Percentiles rank a stretch among this genome's conserved stretches.
Evolutionary conservation across 371 early-diverging fungal genomes (phyloP).

Genomic region (Circinella minor): DNA sequence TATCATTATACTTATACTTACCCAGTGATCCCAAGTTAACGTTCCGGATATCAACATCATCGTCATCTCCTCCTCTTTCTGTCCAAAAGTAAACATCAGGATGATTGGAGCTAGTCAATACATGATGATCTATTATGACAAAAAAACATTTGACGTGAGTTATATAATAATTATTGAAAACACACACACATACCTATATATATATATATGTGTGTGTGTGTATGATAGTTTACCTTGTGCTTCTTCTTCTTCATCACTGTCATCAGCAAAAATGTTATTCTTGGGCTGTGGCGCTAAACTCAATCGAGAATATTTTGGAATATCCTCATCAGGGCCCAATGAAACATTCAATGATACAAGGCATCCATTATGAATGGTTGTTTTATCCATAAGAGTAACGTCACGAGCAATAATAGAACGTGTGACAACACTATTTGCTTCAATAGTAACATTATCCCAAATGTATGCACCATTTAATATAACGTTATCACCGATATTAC

Average conservation of each 20-base stretch:
- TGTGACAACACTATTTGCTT: conserved; percentile 64
- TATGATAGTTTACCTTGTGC: conserved; percentile 23
- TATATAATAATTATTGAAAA: too few species aligned
- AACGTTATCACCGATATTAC: conserved; percentile 79
- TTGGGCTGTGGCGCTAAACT: conserved; percentile 57
- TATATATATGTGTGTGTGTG: too few species aligned
- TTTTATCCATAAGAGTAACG: conserved; percentile 69
- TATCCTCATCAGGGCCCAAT: conserved; percentile 76
- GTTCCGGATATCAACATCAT: conserved; percentile 53
- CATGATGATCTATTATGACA: not conserved
- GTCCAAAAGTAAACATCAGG: conserved; percentile 54
- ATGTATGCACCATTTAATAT: conserved; percentile 81
- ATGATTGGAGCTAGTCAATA: conserved; percentile 45
- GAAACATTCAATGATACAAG: conserved; percentile 69
- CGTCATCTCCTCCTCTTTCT: conserved; percentile 43
- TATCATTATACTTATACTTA: conserved; percentile 16
- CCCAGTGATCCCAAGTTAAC: conserved; percentile 50
- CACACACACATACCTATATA: too few species aligned
- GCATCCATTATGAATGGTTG: conserved; percentile 70
- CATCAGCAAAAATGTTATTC: conserved; percentile 44
- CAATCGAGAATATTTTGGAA: conserved; percentile 75
- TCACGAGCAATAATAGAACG: conserved; percentile 78
- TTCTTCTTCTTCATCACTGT: conserved; percentile 55
- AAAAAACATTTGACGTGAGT: too few species aligned
- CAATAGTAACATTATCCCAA: conserved; percentile 81